phyloP scores from a whole-genome alignment of 1,284 basidiomycete genomes.

The Cutaneotrichosporon sp. region DNA sequence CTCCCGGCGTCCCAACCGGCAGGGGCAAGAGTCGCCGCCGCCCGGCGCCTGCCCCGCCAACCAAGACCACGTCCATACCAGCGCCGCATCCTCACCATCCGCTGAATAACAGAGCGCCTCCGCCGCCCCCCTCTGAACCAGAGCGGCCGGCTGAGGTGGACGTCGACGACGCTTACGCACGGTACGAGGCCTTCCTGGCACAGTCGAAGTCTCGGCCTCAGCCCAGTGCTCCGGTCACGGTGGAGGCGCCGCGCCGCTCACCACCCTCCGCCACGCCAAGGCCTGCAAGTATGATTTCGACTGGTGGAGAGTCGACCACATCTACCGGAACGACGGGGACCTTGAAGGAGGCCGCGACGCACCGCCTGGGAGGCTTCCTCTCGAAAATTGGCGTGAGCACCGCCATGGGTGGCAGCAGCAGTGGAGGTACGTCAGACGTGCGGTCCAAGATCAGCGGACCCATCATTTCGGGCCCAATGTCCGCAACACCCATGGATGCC shows the following conservation, averaged over 20 bases:
- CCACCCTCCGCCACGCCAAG: not conserved
- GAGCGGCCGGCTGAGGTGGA: slow-evolving; percentile 9
- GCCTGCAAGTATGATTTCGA: not conserved
- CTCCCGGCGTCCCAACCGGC: slow-evolving; percentile 25
- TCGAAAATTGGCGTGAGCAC: no score
- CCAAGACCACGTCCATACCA: not conserved
- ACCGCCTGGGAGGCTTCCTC: slow-evolving; percentile 30
- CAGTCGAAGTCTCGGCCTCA: slow-evolving; percentile 36
- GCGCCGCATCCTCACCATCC: not conserved
- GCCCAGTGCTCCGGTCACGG: not conserved
- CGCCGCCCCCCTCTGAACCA: no score
- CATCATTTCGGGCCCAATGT: not conserved
- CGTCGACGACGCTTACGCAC: slow-evolving; percentile 83
- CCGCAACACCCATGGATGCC: not conserved
- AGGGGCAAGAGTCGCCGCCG: slow-evolving; percentile 43
- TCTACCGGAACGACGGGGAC: not conserved
- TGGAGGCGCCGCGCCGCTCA: not conserved
- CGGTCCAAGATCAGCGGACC: no score
- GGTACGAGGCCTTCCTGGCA: slow-evolving; percentile 71
- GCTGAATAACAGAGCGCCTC: no score
- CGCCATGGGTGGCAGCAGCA: no score
- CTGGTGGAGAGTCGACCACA: not conserved
- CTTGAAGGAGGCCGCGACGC: not conserved
- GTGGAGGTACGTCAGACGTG: no score
- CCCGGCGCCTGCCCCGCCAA: slow-evolving; percentile 7